These are phyloP conservation scores for Russula sp. DNA, from an alignment of 768 basidiomycete genomes.

Conservation along the genomic window DNA sequence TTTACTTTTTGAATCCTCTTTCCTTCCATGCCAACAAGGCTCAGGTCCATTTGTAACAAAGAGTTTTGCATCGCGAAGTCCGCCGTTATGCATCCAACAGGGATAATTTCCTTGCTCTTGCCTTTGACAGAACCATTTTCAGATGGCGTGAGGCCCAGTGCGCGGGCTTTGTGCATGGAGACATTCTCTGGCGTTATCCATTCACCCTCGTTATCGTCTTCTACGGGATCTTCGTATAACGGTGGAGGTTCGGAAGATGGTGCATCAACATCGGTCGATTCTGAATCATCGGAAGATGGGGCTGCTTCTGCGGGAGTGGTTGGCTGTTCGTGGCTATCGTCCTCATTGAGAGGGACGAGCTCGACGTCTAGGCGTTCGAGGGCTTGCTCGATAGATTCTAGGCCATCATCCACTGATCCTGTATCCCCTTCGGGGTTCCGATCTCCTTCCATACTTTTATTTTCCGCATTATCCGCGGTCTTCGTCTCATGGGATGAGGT, in stretches of 20 bases:
- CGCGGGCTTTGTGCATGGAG: conserved; percentile 79
- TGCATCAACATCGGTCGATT: conserved; percentile 28
- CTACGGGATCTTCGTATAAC: conserved; percentile 72
- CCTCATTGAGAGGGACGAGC: conserved; percentile 17
- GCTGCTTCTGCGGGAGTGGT: not conserved
- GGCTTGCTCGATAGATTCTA: conserved; percentile 11
- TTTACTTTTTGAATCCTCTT: conserved; percentile 87
- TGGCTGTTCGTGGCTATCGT: conserved; percentile 5
- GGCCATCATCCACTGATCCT: conserved; percentile 27
- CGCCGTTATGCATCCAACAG: conserved; percentile 91
- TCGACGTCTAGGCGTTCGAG: conserved; percentile 18
- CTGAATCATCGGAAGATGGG: conserved; percentile 16
- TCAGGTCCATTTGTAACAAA: conserved; percentile 88
- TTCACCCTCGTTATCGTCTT: conserved; percentile 84
- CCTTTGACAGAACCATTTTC: conserved; percentile 37
- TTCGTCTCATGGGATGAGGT: not conserved
- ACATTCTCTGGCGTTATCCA: conserved; percentile 97
- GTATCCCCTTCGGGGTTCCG: not conserved
- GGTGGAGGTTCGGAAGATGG: conserved; percentile 33
- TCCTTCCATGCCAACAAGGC: conserved; percentile 85
- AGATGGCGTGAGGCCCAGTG: conserved; percentile 75
- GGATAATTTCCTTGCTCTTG: conserved; percentile 46
- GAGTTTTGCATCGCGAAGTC: conserved; percentile 99
- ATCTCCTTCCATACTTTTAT: not conserved
- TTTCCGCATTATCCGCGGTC: not conserved